These are phyloP conservation scores for Neonectria hederae DNA, from an alignment of 2,329 filamentous ascomycete genomes.

Conservation along the genomic window DNA sequence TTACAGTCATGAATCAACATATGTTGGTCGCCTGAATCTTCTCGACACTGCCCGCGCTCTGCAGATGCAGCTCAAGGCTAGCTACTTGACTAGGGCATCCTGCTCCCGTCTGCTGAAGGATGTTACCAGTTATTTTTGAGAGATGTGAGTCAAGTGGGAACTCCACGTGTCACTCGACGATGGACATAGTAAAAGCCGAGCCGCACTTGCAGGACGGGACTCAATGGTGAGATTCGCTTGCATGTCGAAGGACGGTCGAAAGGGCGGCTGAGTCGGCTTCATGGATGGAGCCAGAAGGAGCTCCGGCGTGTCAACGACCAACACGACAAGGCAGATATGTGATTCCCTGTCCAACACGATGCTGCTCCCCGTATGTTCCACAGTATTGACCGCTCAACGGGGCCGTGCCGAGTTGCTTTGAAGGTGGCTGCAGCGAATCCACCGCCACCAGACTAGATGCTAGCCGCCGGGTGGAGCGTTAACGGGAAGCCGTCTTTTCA, in stretches of 20 bases:
- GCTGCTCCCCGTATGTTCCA: background rate
- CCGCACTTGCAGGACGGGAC: slow-evolving; percentile 7
- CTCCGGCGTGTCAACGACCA: background rate
- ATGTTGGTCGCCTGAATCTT: background rate
- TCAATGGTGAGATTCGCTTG: slow-evolving; percentile 1
- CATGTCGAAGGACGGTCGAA: slow-evolving; percentile 8
- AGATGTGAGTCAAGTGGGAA: slow-evolving; percentile 17
- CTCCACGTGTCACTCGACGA: slow-evolving; percentile 20
- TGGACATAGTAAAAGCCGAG: slow-evolving; percentile 9
- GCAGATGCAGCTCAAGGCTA: slow-evolving; percentile 10
- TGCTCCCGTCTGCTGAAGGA: background rate
- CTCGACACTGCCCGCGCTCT: background rate
- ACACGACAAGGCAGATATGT: background rate
- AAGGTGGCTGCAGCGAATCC: background rate
- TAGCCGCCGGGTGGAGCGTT: background rate
- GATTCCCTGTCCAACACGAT: background rate
- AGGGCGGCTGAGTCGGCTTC: slow-evolving; percentile 14
- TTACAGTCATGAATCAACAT: background rate
- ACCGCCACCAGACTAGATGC: background rate
- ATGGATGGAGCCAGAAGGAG: background rate
- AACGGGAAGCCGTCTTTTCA: background rate
- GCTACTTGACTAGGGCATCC: slow-evolving; percentile 3
- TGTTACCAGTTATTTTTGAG: slow-evolving; percentile 10
- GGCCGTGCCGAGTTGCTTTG: background rate
- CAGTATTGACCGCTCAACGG: background rate